Evolutionary conservation across 106 monocot genomes (phyloP), one percentile per base, ranked within the genome.

Genomic region (Dioscorea dumetorum): DNA sequence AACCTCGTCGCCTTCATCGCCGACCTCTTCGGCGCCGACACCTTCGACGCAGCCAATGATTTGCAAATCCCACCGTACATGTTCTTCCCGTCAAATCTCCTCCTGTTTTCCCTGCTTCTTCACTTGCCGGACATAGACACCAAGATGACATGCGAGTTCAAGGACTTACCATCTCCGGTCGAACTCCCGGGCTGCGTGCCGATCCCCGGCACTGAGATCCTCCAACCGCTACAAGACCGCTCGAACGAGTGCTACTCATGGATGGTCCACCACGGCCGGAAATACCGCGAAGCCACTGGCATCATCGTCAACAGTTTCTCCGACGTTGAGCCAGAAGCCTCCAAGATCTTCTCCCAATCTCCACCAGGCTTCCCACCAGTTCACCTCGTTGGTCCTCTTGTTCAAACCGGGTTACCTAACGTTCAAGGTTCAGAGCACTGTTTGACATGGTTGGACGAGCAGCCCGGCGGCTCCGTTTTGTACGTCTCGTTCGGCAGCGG

Each of bases 401-500:
- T 72, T 1, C 51, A 65, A 19, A 24, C 68, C 58, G 33, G 41
- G 9, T 10, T 8, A 41, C 41, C 41, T 0, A 10, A 6, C 41
- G 41, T 41, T 41, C 3, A 41, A 10, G 10, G 10, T 41, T 41
- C 9, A 6, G 41, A 6, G 41, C n/a, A n/a, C n/a, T 84, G 82
- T 58, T 1, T 87, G 23, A 22, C 22, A 16, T 91, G 91, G 91
- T 62, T 91, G 33, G 80, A 87, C 54, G 33, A 4, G 63, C 84
- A 87, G 63, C 79, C 81, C 7, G 0, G 0, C 13, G 77, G 72
- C 5, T 87, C 91, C 0, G 87, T 91, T 1, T 35, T 91, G 5
- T 91, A 58, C 61, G 72, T 87, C 5, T 82, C 81, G 11, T 84
- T 87, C 62, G 91, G 91, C 12, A 91, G 84, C 61, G 84, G 72